Conservation (phyloP, 805 yeast genomes). For the Yarrowia sp. region DNA sequence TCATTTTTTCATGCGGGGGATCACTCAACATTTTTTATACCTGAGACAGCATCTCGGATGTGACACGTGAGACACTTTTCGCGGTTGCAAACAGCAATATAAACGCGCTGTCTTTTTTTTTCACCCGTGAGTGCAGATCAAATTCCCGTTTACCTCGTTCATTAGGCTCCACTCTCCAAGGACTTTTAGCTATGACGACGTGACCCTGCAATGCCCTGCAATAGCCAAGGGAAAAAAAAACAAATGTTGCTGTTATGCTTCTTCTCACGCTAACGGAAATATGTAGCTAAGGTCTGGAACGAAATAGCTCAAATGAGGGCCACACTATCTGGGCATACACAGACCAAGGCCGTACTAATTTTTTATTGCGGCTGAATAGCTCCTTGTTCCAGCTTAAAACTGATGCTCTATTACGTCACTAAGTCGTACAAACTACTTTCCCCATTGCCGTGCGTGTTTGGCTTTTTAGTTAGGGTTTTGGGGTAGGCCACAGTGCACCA, state of each 20-base stretch:
- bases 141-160: neutral
- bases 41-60: constrained; percentile 11
- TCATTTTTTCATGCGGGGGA: neutral
- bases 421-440: neutral
- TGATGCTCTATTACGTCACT: neutral
- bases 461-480: neutral
- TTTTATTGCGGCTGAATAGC: neutral
- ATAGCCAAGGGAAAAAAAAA: neutral
- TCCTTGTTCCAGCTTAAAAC: neutral
- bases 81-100: neutral
- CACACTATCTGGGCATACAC: too few species aligned
- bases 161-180: neutral
- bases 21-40: neutral
- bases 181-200: neutral
- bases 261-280: neutral
- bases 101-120: neutral
- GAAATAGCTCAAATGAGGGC: too few species aligned
- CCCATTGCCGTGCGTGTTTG: neutral
- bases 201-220: neutral
- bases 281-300: too few species aligned
- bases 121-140: neutral
- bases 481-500: constrained; percentile 2
- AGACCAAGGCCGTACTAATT: too few species aligned
- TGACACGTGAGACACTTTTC: neutral
- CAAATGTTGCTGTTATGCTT: neutral